A percentile compares a stretch with the other conserved stretches of the same genome.
Evolutionary conservation across 306 rosid species (phyloP).

Genomic region (Cicer judaicum): DNA sequence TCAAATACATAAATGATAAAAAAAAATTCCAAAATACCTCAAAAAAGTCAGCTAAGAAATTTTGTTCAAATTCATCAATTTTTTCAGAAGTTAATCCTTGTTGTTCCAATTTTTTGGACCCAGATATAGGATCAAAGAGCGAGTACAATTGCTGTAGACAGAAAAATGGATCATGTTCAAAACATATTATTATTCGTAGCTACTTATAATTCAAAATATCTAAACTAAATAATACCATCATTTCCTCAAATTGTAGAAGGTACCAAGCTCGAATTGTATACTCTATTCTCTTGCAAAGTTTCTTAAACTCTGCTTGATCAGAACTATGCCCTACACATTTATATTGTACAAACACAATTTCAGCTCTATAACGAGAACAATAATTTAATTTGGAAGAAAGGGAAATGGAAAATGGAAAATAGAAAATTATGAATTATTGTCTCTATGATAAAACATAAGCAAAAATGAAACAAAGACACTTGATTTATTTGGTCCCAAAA

Average conservation of each 20-base stretch:
- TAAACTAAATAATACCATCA: constrained; percentile 67
- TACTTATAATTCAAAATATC: constrained; percentile 9
- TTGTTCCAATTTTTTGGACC: constrained; percentile 71
- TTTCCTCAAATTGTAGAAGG: constrained; percentile 88
- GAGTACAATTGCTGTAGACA: constrained; percentile 79
- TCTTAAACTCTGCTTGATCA: constrained; percentile 77
- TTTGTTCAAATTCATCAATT: constrained; percentile 75
- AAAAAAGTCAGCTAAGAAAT: constrained; percentile 72
- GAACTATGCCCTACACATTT: constrained; percentile 63
- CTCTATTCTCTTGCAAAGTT: constrained; percentile 87
- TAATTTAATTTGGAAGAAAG: background rate
- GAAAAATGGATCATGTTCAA: constrained; percentile 26
- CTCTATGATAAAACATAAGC: too few species aligned
- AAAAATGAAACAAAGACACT: too few species aligned
- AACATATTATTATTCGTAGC: background rate
- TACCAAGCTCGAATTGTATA: constrained; percentile 97
- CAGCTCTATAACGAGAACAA: background rate
- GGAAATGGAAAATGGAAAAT: too few species aligned
- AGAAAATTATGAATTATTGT: background rate
- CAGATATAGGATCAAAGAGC: constrained; percentile 81
- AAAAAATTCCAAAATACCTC: constrained; percentile 59
- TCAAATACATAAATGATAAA: too few species aligned
- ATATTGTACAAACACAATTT: constrained; percentile 19
- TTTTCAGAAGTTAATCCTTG: constrained; percentile 60
- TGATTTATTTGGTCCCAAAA: too few species aligned